Evolutionary conservation across 1,284 basidiomycete genomes (phyloP).

Genomic region (Neotropicomus parvogracilis): DNA sequence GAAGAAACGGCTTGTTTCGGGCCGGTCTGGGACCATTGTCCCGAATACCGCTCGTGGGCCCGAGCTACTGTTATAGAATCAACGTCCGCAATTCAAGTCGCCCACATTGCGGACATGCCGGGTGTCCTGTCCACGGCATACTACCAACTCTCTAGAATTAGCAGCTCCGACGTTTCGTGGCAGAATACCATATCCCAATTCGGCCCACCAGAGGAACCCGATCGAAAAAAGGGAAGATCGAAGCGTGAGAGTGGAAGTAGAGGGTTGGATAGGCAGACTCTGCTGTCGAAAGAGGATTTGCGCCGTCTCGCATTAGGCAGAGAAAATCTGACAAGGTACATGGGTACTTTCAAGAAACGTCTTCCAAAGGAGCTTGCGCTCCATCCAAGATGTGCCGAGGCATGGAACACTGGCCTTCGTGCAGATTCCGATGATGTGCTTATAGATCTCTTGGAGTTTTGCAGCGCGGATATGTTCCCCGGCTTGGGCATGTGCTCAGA

Average conservation of each 20-base stretch:
- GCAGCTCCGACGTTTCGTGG: not conserved
- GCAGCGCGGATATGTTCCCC: not conserved
- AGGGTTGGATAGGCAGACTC: not conserved
- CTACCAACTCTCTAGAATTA: constrained; percentile 2
- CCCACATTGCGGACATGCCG: constrained; percentile 3
- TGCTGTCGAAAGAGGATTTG: constrained; percentile 4
- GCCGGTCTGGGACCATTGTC: not conserved
- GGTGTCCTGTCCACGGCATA: not conserved
- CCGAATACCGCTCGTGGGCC: not conserved
- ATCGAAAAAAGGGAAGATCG: not conserved
- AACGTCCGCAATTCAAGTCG: constrained; percentile 4
- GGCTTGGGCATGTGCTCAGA: not conserved
- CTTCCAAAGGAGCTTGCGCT: too few relatives aligned
- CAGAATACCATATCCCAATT: not conserved
- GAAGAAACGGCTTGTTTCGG: not conserved
- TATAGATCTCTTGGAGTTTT: constrained; percentile 1
- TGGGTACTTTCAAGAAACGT: not conserved
- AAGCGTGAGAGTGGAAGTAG: not conserved
- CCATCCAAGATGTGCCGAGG: too few relatives aligned
- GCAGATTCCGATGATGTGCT: not conserved
- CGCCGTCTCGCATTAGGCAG: not conserved
- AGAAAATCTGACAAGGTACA: not conserved
- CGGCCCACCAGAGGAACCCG: too few relatives aligned
- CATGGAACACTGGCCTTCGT: too few relatives aligned
- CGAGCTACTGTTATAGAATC: not conserved